These are phyloP conservation scores for Solanum chiquidenum DNA, from an alignment of 257 asterid species.

Conservation along the genomic window DNA sequence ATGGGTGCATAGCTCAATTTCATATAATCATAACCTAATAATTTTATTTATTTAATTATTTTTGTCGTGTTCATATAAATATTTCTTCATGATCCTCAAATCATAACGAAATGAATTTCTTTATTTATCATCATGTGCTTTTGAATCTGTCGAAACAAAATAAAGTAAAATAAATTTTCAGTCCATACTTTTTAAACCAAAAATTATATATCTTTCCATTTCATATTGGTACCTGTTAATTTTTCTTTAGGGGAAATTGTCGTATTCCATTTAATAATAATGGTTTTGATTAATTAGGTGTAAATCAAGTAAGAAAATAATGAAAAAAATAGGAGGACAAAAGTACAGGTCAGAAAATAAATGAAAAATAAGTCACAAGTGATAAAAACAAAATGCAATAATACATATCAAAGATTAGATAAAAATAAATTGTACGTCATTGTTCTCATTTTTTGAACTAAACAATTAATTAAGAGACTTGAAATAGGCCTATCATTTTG, in stretches of 20 bases:
- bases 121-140: background rate
- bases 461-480: background rate
- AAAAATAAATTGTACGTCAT: background rate
- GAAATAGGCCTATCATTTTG: background rate
- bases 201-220: background rate
- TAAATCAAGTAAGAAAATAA: background rate
- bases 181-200: background rate
- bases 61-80: background rate
- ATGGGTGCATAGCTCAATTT: background rate
- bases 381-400: background rate
- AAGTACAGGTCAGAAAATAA: background rate
- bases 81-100: background rate
- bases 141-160: background rate
- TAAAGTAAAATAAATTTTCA: background rate
- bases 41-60: background rate
- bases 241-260: background rate
- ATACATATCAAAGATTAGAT: background rate
- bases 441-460: background rate
- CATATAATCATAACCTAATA: background rate
- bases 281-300: background rate
- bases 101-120: background rate
- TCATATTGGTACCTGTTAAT: background rate
- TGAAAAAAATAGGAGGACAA: background rate
- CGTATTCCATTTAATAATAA: background rate
- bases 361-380: background rate